phyloP scores from a whole-genome alignment of 2,329 filamentous ascomycete genomes.

The Teratosphaeria pseudoeucalypti region DNA sequence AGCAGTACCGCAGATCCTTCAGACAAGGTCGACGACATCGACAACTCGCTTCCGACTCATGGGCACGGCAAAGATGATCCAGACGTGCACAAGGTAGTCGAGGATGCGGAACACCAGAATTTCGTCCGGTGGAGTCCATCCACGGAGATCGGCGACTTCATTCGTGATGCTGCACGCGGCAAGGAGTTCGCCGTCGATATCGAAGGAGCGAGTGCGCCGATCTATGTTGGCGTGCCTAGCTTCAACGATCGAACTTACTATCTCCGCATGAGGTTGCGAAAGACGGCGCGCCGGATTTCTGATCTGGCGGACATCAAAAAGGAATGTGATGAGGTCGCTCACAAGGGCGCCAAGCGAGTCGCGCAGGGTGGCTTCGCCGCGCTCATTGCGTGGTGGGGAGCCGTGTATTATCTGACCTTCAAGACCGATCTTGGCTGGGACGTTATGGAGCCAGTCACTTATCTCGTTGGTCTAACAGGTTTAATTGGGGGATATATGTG shows the following conservation, averaged over 20 bases:
- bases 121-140: conserved; percentile 83
- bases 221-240: conserved; percentile 71
- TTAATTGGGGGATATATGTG: conserved; percentile 86
- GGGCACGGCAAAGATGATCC: conserved; percentile 48
- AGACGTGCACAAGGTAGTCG: not conserved
- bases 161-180: conserved; percentile 74
- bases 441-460: conserved; percentile 81
- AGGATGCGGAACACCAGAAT: conserved; percentile 36
- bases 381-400: conserved; percentile 67
- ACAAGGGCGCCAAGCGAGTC: conserved; percentile 65
- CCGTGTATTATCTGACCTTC: conserved; percentile 27
- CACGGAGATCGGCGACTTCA: conserved; percentile 89
- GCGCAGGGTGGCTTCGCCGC: conserved; percentile 69
- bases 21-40: conserved; percentile 1
- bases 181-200: conserved; percentile 79
- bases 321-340: conserved; percentile 69
- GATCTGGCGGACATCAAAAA: conserved; percentile 63
- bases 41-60: conserved; percentile 34
- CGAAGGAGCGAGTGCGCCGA: conserved; percentile 56
- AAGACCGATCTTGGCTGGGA: conserved; percentile 77
- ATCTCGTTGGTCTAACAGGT: conserved; percentile 73
- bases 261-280: conserved; percentile 64
- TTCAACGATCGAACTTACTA: conserved; percentile 90
- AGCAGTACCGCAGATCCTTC: conserved; percentile 16
- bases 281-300: conserved; percentile 58